Conservation (phyloP, 2,329 filamentous ascomycete species). For the Dactylellina haptotyla region DNA sequence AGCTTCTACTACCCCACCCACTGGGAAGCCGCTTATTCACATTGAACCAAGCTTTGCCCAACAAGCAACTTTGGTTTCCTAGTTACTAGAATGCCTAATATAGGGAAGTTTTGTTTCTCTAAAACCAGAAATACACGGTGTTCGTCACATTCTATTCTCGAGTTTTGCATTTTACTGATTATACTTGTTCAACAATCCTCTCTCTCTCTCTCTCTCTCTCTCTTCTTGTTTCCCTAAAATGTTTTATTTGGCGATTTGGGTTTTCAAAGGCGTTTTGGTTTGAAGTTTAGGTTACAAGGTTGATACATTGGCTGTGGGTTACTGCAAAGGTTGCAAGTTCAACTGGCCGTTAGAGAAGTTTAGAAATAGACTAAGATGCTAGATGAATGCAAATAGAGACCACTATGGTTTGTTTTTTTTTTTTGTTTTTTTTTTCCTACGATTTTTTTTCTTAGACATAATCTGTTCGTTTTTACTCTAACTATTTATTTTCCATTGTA, state of each 20-base stretch:
- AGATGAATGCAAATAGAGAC: not conserved
- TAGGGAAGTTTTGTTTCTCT: no score
- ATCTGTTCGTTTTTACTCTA: not conserved
- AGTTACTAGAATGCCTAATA: no score
- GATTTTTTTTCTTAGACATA: not conserved
- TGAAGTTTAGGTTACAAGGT: constrained; percentile 11
- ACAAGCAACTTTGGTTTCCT: constrained; percentile 45
- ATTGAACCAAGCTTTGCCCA: constrained; percentile 18
- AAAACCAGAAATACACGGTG: no score
- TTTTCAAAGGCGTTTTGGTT: constrained; percentile 41
- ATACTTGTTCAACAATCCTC: not conserved
- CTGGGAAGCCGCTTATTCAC: constrained; percentile 20
- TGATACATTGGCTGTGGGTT: not conserved
- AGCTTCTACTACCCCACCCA: constrained; percentile 8
- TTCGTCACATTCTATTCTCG: no score
- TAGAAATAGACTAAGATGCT: constrained; percentile 16
- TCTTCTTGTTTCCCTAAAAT: not conserved
- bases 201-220: not conserved
- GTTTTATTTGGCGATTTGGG: constrained; percentile 14
- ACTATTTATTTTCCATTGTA: no score
- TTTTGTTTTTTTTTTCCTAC: not conserved
- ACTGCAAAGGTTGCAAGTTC: not conserved
- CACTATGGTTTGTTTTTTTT: no score
- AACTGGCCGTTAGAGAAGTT: not conserved
- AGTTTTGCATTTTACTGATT: no score